Percentiles rank a stretch among this genome's conserved stretches.
phyloP scores from a whole-genome alignment of 306 rosid genomes.

The Gillenia trifoliata region DNA sequence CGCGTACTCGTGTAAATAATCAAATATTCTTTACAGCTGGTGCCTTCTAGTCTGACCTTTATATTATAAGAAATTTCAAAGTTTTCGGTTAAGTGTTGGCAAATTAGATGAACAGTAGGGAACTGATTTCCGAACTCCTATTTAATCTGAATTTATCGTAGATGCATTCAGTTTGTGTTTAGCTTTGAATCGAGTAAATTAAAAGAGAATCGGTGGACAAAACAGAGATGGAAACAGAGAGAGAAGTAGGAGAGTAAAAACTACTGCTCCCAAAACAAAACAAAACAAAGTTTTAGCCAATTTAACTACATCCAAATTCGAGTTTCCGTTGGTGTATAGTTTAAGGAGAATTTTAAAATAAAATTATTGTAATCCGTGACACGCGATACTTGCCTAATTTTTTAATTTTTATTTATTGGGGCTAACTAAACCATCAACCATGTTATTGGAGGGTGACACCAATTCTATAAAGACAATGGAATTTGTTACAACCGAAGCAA shows the following conservation, averaged over 20 bases:
- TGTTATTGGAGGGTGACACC: background rate
- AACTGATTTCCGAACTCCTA: background rate
- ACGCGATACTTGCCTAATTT: no score
- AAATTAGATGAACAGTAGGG: background rate
- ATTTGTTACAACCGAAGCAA: constrained; percentile 1
- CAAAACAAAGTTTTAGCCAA: no score
- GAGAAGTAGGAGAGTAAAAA: no score
- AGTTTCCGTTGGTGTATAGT: no score
- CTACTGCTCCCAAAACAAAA: no score
- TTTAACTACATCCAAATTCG: no score
- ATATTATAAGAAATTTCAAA: background rate
- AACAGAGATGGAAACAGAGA: no score
- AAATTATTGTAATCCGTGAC: no score
- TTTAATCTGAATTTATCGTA: background rate
- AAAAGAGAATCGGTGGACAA: background rate
- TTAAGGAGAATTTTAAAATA: no score
- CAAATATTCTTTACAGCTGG: background rate
- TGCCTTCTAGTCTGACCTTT: background rate
- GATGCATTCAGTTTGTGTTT: background rate
- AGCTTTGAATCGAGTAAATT: no score
- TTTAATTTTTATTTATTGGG: no score
- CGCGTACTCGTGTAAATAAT: background rate
- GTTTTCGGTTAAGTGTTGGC: background rate
- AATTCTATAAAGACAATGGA: background rate
- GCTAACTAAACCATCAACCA: background rate